Evolutionary conservation across 1,139 yeast genomes (phyloP).

Genomic region (Diutina pseudorugosa): DNA sequence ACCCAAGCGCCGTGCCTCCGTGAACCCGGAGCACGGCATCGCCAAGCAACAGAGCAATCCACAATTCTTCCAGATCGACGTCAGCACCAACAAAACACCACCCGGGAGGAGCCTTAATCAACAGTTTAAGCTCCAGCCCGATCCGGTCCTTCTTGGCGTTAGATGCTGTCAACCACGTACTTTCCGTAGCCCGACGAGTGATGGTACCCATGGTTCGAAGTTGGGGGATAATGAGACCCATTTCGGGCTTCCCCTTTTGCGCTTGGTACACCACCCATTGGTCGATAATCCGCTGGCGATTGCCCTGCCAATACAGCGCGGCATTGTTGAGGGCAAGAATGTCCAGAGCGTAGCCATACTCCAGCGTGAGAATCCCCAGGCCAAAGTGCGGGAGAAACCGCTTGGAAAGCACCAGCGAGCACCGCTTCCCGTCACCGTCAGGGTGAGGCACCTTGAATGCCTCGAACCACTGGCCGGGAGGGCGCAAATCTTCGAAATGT

Average conservation of each 20-base stretch:
- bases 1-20: conserved; percentile 94
- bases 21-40: conserved; percentile 83
- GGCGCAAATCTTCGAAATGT: conserved; percentile 15
- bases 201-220: conserved; percentile 92
- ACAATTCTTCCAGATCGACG: conserved; percentile 94
- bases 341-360: conserved; percentile 59
- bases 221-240: conserved; percentile 76
- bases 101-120: conserved; percentile 79
- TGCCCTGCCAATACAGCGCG: conserved; percentile 89
- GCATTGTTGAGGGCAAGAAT: conserved; percentile 67
- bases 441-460: conserved; percentile 82
- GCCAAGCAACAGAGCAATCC: conserved; percentile 95
- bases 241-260: conserved; percentile 15
- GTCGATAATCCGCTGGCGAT: conserved; percentile 67
- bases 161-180: conserved; percentile 39
- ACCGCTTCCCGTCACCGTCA: conserved; percentile 64
- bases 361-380: conserved; percentile 58
- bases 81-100: conserved; percentile 95
- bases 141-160: conserved; percentile 77
- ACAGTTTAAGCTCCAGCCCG: conserved; percentile 88
- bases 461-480: conserved; percentile 15
- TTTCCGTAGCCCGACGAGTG: conserved; percentile 53
- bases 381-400: conserved; percentile 63
- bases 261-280: conserved; percentile 69
- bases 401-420: conserved; percentile 74